Conservation (phyloP, 257 asterid species). For the Pogostemon cablin region DNA sequence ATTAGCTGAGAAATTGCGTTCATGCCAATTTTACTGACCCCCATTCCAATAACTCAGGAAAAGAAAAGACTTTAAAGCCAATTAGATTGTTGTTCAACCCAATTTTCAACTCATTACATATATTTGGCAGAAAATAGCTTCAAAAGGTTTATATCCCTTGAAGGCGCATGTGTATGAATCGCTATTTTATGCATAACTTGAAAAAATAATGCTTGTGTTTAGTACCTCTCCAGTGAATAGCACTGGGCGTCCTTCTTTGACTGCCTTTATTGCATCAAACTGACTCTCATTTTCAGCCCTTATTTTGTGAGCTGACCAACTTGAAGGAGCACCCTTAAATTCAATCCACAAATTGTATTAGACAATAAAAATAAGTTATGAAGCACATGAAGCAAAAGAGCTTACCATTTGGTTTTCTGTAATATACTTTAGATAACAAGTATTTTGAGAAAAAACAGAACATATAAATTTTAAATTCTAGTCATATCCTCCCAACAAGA, state of each 20-base stretch:
- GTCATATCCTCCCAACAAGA: constrained; percentile 25
- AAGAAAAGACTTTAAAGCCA: neutral
- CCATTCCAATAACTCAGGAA: neutral
- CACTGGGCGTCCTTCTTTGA: constrained; percentile 73
- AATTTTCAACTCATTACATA: neutral
- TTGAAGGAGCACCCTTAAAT: constrained; percentile 78
- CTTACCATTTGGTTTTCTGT: neutral
- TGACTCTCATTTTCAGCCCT: constrained; percentile 60
- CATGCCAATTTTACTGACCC: neutral
- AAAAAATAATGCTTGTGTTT: constrained; percentile 19
- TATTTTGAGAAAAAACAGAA: neutral
- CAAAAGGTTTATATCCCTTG: neutral
- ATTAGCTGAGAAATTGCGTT: neutral
- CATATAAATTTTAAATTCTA: constrained; percentile 16
- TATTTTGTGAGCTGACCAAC: constrained; percentile 86
- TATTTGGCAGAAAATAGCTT: neutral
- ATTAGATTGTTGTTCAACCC: neutral
- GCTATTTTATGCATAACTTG: neutral
- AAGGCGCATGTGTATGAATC: neutral
- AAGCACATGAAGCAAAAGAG: constrained; percentile 2
- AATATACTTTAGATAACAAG: neutral
- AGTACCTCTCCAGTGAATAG: constrained; percentile 92
- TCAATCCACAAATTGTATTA: constrained; percentile 31
- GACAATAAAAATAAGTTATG: constrained; percentile 23
- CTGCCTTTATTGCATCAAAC: constrained; percentile 78